Evolutionary conservation across 139 green algal species (phyloP).

Genomic region (Volvox reticuliferus): DNA sequence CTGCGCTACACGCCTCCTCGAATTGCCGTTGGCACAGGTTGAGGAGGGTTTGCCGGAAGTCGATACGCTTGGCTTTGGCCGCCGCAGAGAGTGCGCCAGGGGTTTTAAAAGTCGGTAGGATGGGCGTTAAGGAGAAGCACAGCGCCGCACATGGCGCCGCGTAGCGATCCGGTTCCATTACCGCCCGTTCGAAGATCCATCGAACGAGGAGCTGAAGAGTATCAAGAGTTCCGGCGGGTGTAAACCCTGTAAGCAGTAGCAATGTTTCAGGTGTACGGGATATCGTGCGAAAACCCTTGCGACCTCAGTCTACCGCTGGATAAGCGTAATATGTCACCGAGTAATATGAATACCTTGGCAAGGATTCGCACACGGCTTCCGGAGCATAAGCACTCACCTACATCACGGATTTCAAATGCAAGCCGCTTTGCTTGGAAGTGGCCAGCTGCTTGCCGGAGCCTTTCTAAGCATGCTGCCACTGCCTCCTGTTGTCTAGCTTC

Average conservation of each 20-base stretch:
- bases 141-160: conserved; percentile 7
- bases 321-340: too few relatives aligned
- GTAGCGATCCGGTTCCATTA: conserved; percentile 10
- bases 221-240: conserved; percentile 3
- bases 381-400: conserved; percentile 8
- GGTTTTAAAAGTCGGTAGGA: conserved; percentile 10
- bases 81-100: background rate
- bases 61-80: conserved; percentile 18
- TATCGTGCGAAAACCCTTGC: too few relatives aligned
- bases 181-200: conserved; percentile 1
- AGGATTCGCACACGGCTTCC: background rate
- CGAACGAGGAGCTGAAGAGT: conserved; percentile 32
- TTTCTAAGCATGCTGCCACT: background rate
- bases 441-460: background rate
- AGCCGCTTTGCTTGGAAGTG: conserved; percentile 37
- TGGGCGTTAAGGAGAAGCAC: conserved; percentile 16
- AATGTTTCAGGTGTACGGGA: background rate
- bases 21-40: conserved; percentile 35
- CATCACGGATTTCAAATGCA: conserved; percentile 24
- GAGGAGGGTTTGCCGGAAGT: conserved; percentile 23
- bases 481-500: background rate
- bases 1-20: background rate
- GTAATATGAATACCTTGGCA: background rate
- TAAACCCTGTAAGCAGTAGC: conserved; percentile 35
- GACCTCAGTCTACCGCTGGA: too few relatives aligned